These are phyloP conservation scores for Sporothrix curviconia DNA, from an alignment of 2,329 filamentous ascomycete genomes.

Conservation along the genomic window DNA sequence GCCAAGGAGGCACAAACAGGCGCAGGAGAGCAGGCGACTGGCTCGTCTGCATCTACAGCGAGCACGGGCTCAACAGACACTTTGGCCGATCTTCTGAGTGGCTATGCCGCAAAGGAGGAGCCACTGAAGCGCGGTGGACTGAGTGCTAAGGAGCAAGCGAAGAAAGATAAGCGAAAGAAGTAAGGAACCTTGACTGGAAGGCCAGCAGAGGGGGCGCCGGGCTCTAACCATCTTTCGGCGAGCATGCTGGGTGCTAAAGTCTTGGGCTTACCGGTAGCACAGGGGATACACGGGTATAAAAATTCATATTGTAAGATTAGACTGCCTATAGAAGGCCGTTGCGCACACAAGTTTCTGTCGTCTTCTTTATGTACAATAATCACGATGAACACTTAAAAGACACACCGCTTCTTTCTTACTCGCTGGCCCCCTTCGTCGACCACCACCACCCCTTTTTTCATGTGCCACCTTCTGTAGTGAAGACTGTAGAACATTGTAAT, in stretches of 20 bases:
- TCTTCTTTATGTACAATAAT: constrained; percentile 24
- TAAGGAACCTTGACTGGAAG: too few species aligned
- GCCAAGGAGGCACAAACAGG: neutral
- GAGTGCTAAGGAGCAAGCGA: constrained; percentile 35
- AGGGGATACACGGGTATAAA: neutral
- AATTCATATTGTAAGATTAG: constrained; percentile 8
- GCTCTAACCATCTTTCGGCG: too few species aligned
- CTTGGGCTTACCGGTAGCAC: neutral
- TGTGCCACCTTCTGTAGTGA: too few species aligned
- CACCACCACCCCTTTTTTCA: too few species aligned
- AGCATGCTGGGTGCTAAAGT: neutral
- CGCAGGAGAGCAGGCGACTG: constrained; percentile 19
- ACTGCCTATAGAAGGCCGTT: neutral
- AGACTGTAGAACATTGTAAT: too few species aligned
- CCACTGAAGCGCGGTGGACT: constrained; percentile 31
- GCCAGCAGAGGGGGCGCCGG: too few species aligned
- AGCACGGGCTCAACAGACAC: constrained; percentile 27
- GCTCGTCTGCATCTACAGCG: constrained; percentile 12
- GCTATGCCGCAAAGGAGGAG: constrained; percentile 39
- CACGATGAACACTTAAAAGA: too few species aligned
- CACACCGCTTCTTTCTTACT: too few species aligned
- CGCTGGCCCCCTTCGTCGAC: too few species aligned
- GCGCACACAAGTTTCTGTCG: neutral
- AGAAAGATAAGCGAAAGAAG: constrained; percentile 37
- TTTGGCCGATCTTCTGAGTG: constrained; percentile 46